Percentiles rank a stretch among this genome's conserved stretches.
Conservation (phyloP, 345 rosid genomes). For the Eucalyptus tenuipes region DNA sequence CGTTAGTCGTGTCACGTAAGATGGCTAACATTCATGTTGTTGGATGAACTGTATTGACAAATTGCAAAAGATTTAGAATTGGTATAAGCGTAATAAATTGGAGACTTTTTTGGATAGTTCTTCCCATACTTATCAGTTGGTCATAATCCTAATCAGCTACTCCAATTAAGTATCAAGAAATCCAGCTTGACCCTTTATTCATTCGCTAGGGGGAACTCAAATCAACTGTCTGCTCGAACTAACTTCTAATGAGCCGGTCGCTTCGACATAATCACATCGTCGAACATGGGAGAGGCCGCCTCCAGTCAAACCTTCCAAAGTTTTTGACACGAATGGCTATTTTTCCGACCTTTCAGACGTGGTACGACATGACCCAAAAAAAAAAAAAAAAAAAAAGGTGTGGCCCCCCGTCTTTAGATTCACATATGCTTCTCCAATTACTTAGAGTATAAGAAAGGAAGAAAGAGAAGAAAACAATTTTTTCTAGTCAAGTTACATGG, state of each 20-base stretch:
- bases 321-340: neutral
- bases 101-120: neutral
- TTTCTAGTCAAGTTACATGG: neutral
- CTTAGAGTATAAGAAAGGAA: neutral
- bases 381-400: no score
- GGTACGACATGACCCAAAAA: neutral
- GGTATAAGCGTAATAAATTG: fast-evolving
- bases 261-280: neutral
- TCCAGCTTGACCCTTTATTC: neutral
- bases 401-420: neutral
- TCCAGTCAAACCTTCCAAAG: neutral
- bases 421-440: neutral
- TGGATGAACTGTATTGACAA: no score
- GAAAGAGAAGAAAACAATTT: neutral
- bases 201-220: neutral
- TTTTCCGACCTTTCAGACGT: neutral
- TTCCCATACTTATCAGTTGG: neutral
- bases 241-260: neutral
- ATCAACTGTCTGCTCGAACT: neutral
- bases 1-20: fast-evolving
- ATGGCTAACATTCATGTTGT: fast-evolving
- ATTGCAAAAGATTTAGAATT: fast-evolving
- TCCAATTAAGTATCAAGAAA: neutral
- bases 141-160: neutral
- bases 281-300: neutral